Evolutionary conservation across 2,329 filamentous ascomycete species (phyloP), one percentile per base, ranked within the genome.

Genomic region (Lecanoromycetidae sp.): DNA sequence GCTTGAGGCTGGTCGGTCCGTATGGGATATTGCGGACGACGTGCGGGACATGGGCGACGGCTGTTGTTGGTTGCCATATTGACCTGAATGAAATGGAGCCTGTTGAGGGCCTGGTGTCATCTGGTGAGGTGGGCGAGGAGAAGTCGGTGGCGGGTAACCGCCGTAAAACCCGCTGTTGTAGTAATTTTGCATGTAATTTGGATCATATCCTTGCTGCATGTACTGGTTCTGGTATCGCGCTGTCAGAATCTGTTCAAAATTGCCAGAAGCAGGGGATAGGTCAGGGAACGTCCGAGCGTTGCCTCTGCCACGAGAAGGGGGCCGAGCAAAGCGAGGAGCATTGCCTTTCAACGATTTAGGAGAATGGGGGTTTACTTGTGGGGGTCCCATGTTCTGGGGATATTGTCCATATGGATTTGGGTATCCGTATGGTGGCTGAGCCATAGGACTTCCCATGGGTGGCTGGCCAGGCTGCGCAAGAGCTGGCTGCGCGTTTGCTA

Each of bases 11-110:
- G 77, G 76, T 52, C 76, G 71, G 65, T 85, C 84, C 22, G 80
- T 73, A 30, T 74, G 57, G 66, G 84, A 84, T 47, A 83, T 75
- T 63, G 91, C 84, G 2, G 87, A 93, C 2, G 83, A 77, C 51
- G 79, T 87, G 57, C 88, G 82, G 2, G 88, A 91, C 82, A 94
- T 88, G 33, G 70, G 68, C 49, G 76, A 68, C 52, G 80, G 74
- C 62, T 82, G 76, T 52, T 70, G 76, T 57, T 63, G 57, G 58
- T 57, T 66, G 25, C 63, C 69, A 59, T 74, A 80, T 32, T 74
- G 71, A 46, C 65, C 64, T 36, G 68, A 70, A 62, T 75, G 72
- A 55, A 68, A 74, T 9, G 61, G 62, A 20, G 64, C 64, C 43
- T 60, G 64, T 13, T 69, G 67, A 46, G 67, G 66, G 53, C 63